Conservation (phyloP, 352 stramenopile species). For the Pythium myriotylum region DNA sequence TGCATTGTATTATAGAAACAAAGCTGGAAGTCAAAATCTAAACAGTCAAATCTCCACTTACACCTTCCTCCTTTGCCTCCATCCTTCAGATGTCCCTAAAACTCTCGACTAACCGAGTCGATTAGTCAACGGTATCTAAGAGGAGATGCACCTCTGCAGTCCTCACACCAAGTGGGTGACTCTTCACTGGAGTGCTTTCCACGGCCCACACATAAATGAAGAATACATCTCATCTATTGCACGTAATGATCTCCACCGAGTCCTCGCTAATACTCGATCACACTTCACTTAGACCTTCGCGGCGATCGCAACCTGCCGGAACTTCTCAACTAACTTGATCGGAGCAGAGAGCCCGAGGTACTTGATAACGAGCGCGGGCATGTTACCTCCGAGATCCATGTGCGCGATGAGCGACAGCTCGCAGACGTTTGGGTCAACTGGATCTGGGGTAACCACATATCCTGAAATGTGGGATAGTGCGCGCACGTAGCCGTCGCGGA, state of each 20-base stretch:
- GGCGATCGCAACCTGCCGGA: slow-evolving; percentile 31
- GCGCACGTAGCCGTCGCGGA: slow-evolving; percentile 35
- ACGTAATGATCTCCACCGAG: background rate
- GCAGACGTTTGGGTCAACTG: slow-evolving; percentile 57
- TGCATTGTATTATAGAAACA: background rate
- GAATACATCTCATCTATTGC: background rate
- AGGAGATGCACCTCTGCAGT: no score
- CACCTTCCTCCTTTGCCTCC: background rate
- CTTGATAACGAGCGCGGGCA: slow-evolving; percentile 65
- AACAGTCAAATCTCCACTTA: background rate
- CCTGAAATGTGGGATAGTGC: slow-evolving; percentile 49
- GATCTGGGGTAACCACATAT: slow-evolving; percentile 68
- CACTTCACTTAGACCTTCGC: slow-evolving; percentile 3
- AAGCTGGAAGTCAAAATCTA: background rate
- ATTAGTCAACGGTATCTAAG: no score
- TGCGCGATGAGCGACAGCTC: slow-evolving; percentile 69
- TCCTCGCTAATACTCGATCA: background rate
- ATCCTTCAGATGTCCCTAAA: no score
- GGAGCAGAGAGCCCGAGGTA: slow-evolving; percentile 75
- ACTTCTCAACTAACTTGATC: slow-evolving; percentile 80
- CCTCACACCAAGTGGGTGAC: no score
- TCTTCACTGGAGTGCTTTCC: no score
- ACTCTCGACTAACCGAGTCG: background rate
- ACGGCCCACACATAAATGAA: no score
- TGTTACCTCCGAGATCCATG: slow-evolving; percentile 71